Conservation (phyloP, 805 yeast species). For the Wickerhamia fluorescens region DNA sequence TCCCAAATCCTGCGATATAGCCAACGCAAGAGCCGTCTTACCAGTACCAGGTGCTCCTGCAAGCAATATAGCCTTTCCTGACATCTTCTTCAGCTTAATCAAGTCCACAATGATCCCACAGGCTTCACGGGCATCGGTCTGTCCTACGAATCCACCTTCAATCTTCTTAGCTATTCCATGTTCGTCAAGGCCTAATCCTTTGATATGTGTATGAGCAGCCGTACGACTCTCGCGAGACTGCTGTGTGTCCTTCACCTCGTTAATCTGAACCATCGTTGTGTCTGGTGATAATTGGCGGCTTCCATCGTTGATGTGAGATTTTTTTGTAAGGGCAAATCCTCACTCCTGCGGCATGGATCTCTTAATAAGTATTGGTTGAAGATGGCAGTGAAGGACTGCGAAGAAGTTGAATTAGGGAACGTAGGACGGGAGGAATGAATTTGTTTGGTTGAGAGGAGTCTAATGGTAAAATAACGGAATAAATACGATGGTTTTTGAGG, state of each 20-base stretch:
- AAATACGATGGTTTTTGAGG: too few species aligned
- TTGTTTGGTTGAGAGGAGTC: too few species aligned
- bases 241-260: conserved; percentile 58
- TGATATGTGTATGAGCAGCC: conserved; percentile 96
- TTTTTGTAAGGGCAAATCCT: too few species aligned
- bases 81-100: conserved; percentile 85
- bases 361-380: too few species aligned
- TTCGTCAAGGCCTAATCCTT: conserved; percentile 91
- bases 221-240: conserved; percentile 62
- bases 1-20: conserved; percentile 92
- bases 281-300: too few species aligned
- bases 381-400: too few species aligned
- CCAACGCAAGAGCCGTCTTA: conserved; percentile 94
- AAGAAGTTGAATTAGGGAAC: too few species aligned
- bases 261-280: conserved; percentile 78
- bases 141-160: conserved; percentile 89
- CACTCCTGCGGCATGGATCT: too few species aligned
- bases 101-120: conserved; percentile 93
- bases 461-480: too few species aligned
- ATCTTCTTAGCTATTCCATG: conserved; percentile 74
- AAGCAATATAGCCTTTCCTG: conserved; percentile 89
- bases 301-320: too few species aligned
- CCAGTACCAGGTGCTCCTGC: conserved; percentile 99
- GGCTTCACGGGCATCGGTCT: conserved; percentile 73
- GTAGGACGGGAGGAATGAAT: too few species aligned